A percentile compares a stretch with the other conserved stretches of the same genome.
phyloP scores from a whole-genome alignment of 2,329 filamentous ascomycete species.

The Colletotrichum destructivum region DNA sequence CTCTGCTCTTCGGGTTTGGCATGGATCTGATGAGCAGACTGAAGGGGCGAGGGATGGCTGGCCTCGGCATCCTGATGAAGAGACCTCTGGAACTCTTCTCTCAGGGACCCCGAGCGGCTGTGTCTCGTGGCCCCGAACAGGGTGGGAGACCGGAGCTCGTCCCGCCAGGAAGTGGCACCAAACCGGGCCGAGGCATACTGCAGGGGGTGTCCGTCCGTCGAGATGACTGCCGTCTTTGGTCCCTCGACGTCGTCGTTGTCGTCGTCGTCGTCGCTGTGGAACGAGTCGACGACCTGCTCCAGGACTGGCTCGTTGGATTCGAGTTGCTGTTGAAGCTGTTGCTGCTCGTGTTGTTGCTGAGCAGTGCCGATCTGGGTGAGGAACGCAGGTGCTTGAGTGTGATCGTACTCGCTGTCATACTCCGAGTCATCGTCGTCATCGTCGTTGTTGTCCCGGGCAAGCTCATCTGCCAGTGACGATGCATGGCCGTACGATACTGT shows the following conservation, averaged over 20 bases:
- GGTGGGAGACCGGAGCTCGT: constrained; percentile 30
- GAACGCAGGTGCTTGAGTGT: constrained; percentile 16
- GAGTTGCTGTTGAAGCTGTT: background rate
- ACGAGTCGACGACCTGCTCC: constrained; percentile 38
- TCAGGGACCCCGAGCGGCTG: constrained; percentile 35
- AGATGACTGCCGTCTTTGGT: constrained; percentile 23
- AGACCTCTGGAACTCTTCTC: constrained; percentile 20
- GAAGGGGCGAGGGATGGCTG: background rate
- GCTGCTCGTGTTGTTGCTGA: constrained; percentile 6
- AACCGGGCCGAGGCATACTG: constrained; percentile 37
- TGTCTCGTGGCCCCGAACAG: constrained; percentile 26
- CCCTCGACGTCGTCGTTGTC: constrained; percentile 24
- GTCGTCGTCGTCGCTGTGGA: constrained; percentile 25
- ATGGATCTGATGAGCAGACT: background rate
- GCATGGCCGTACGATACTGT: background rate
- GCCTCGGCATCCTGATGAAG: background rate
- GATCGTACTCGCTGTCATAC: constrained; percentile 30
- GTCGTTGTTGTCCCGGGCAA: constrained; percentile 39
- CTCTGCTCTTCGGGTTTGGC: background rate
- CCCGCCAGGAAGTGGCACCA: constrained; percentile 31
- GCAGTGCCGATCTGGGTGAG: constrained; percentile 21
- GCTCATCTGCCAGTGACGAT: constrained; percentile 20
- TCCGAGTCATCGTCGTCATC: constrained; percentile 42
- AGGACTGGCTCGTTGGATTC: constrained; percentile 2
- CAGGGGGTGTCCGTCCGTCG: constrained; percentile 4